Evolutionary conservation across 2,329 filamentous ascomycete genomes (phyloP).

Genomic region (Lasiodiplodia sp.): DNA sequence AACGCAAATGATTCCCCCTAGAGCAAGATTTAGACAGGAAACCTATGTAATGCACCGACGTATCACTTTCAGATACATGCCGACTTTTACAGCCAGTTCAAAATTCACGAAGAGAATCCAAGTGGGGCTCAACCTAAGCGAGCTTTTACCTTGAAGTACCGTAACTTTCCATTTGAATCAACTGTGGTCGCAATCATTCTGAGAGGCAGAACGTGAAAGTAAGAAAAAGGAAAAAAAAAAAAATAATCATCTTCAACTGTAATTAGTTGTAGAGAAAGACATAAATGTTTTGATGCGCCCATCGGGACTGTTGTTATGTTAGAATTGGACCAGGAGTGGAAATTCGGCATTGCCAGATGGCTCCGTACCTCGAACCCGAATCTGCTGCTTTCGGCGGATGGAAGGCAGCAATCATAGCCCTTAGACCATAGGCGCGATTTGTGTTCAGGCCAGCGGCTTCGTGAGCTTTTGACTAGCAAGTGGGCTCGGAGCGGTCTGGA

Average conservation of each 20-base stretch:
- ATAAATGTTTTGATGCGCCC: neutral
- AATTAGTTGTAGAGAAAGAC: neutral
- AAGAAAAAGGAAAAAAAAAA: neutral
- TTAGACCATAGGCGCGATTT: neutral
- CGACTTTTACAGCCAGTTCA: neutral
- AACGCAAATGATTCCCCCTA: slow-evolving; percentile 50
- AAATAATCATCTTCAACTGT: too few relatives aligned
- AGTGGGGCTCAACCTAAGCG: neutral
- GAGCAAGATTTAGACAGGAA: neutral
- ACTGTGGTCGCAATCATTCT: too few relatives aligned
- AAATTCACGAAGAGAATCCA: neutral
- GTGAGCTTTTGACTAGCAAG: neutral
- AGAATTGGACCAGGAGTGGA: neutral
- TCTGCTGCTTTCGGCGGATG: slow-evolving; percentile 9
- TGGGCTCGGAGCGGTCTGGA: neutral
- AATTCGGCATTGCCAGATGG: neutral
- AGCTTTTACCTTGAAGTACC: neutral
- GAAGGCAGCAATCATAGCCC: slow-evolving; percentile 12
- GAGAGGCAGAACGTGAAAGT: neutral
- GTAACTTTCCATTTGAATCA: too few relatives aligned
- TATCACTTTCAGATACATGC: neutral
- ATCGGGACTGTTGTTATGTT: neutral
- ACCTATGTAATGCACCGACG: neutral
- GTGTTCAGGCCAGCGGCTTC: neutral
- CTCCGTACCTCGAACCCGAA: slow-evolving; percentile 7